Evolutionary conservation across 2,329 filamentous ascomycete genomes (phyloP), one percentile per base, ranked within the genome.

Genomic region (Passalora sequoiae): DNA sequence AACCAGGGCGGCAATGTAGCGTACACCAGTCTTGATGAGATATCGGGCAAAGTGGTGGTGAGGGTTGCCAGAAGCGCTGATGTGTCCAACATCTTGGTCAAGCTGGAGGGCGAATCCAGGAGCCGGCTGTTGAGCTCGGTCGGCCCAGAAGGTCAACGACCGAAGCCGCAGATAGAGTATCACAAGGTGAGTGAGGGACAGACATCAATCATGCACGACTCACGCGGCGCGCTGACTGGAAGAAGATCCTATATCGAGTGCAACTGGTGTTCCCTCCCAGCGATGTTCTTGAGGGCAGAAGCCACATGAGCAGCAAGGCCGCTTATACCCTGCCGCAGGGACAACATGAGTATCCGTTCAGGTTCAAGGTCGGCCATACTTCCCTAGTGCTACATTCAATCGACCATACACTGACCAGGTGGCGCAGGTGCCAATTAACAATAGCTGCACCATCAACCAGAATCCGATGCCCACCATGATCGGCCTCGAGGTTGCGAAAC

Each of bases 81-180:
- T 51, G 63, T 77, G 22, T 66, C 65, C 44, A 67, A 64, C 28
- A 81, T 92, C 50, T 73, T 87, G 27, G 85, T 91, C 59, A 92
- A 92, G 70, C 77, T 92, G 22, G 86, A 92, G 61, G 86, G 86
- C 54, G 85, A 92, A 67, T 81, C 81, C 36, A 76, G 75, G 50
- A 89, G 85, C 4, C 75, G 83, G 31, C 67, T 88, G 63, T 70
- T 66, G 62, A 77, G 50, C 67, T 77, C 56, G 54, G 60, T 55
- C 47, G 69, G 59, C 62, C 64, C 36, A 55, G 60, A 55, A 51
- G 57, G 59, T 50, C 69, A 63, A 63, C 70, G 60, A 61, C 69
- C 66, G 62, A 66, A 60, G 59, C 69, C 60, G 49, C 69, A 66
- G 53, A 61, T 74, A 24, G 74, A 77, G 49, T 68, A 73, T 21